Base-by-base conservation (phyloP, 768 basidiomycete genomes). In the Gymnopilus junonius region DNA sequence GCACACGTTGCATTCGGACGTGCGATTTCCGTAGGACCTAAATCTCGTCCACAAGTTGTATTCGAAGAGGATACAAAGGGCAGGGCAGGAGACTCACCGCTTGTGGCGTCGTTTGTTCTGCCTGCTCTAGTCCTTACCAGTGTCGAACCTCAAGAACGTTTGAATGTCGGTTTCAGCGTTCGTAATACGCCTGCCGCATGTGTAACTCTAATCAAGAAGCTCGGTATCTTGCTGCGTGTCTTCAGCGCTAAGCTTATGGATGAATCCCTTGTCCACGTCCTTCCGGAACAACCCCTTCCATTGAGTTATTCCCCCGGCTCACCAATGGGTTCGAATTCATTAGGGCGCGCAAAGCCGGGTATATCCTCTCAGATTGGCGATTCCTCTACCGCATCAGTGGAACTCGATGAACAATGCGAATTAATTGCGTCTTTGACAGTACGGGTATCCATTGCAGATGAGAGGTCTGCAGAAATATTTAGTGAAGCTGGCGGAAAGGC, bases 241-340 rank as follows among this genome's bases (percentile, higher is more conserved):
- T 77, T 70, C 63, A 63, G 63, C 8, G 75, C 74, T 2, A 58
- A 63, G 6, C 58, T 79, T 8, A 48, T 68, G 58, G 77, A 80
- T 56, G 61, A 56, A 15, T 42, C 46, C 20, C 66, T 67, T n/a
- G 75, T 80, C 20, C 62, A 69, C 31, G 61, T 79, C 27, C 53
- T 73, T 4, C 75, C 71, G 6, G 39, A 57, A 27, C 39, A 17
- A 4, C 55, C 61, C 17, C 12, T 62, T 10, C 61, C 62, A 20
- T 35, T 32, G 23, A 51, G 43, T 12, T 34, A 50, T 31, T 27
- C 43, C 34, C 21, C 17, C 29, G 20, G 21, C n/a, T 21, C 35
- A 39, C 31, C 51, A 56, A 8, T 7, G 7, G 8, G 8, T 8
- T 34, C 32, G 7, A 34, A 34, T 7, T 34, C 32, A 11, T 8